Conservation (phyloP, 495 filamentous ascomycete genomes). For the Annulohypoxylon nitens region DNA sequence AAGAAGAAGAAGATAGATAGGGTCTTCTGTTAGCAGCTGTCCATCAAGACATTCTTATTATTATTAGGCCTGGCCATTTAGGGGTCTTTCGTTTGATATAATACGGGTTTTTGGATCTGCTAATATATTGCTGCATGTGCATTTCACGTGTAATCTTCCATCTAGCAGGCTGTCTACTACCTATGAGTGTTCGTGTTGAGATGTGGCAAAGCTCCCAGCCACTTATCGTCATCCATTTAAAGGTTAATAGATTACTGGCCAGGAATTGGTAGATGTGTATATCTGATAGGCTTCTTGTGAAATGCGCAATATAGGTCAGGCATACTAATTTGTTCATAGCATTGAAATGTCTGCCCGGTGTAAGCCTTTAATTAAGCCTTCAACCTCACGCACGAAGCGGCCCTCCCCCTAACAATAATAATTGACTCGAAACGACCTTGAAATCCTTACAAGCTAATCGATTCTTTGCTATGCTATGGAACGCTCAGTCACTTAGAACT, state of each 20-base stretch:
- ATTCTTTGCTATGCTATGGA: no score
- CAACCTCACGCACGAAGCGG: no score
- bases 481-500: no score
- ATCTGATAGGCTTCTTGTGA: not conserved
- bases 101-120: not conserved
- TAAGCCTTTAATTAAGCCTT: no score
- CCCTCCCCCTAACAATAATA: no score
- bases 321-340: no score
- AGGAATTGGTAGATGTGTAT: not conserved
- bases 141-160: not conserved
- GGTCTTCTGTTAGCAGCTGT: slow-evolving; percentile 35
- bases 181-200: not conserved
- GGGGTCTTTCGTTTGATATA: slow-evolving; percentile 10
- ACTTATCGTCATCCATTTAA: not conserved
- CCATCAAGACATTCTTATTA: slow-evolving; percentile 27
- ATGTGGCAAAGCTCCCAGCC: not conserved
- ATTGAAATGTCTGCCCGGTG: no score
- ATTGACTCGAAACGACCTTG: no score
- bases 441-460: no score
- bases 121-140: not conserved
- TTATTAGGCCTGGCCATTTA: not conserved
- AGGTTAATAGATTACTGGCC: not conserved
- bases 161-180: not conserved
- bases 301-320: no score
- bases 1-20: slow-evolving; percentile 41